Evolutionary conservation across 176 grass and related monocot species (phyloP).

Genomic region (Phyllostachys edulis): DNA sequence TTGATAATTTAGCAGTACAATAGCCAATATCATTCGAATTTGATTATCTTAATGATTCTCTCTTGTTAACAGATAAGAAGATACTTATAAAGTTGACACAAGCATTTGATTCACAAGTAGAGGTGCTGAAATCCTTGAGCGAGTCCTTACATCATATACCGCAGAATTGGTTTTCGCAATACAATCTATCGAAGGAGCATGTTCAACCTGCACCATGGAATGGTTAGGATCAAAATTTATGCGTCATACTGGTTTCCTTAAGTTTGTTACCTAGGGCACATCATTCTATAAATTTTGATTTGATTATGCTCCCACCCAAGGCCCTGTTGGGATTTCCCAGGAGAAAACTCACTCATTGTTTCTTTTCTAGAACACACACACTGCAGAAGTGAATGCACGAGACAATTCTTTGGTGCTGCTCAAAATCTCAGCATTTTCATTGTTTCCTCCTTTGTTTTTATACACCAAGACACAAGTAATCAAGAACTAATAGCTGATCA

Average conservation of each 20-base stretch:
- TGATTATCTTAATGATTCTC: slow-evolving; percentile 5
- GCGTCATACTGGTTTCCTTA: background rate
- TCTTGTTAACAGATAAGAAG: slow-evolving; percentile 58
- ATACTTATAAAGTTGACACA: slow-evolving; percentile 63
- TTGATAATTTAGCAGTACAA: background rate
- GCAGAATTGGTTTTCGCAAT: slow-evolving; percentile 48
- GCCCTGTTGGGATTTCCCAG: too few relatives aligned
- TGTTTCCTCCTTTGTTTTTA: too few relatives aligned
- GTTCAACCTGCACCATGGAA: slow-evolving; percentile 59
- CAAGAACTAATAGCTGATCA: too few relatives aligned
- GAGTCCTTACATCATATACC: slow-evolving; percentile 57
- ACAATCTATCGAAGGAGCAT: slow-evolving; percentile 47
- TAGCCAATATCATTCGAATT: background rate
- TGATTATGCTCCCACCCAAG: background rate
- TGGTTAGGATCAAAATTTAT: slow-evolving; percentile 52
- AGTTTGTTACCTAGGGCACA: background rate
- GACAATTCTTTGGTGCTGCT: too few relatives aligned
- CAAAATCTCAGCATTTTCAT: too few relatives aligned
- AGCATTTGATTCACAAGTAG: slow-evolving; percentile 76
- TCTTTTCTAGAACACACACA: too few relatives aligned
- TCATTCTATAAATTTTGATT: background rate
- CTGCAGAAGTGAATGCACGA: too few relatives aligned
- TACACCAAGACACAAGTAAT: too few relatives aligned
- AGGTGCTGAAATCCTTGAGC: slow-evolving; percentile 76
- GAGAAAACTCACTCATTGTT: too few relatives aligned